A percentile compares a stretch with the other conserved stretches of the same genome.
Conservation (phyloP, 2,329 filamentous ascomycete species). For the Delphinella strobiligena region DNA sequence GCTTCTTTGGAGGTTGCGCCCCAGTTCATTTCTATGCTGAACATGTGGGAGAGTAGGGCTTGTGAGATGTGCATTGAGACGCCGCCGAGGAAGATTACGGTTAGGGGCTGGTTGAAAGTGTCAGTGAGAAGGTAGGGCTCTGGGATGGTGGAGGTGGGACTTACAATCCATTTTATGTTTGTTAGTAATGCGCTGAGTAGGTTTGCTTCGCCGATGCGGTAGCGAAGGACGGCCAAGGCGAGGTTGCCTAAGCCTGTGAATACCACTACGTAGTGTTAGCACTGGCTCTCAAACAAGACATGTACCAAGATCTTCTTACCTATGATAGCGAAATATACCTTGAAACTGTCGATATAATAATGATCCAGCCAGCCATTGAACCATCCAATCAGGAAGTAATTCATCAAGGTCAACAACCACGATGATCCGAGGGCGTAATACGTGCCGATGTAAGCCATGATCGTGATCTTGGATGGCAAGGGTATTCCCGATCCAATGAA, state of each 20-base stretch:
- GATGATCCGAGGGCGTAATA: slow-evolving; percentile 69
- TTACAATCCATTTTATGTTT: slow-evolving; percentile 62
- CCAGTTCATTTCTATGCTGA: slow-evolving; percentile 32
- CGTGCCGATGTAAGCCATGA: slow-evolving; percentile 65
- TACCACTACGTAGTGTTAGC: too few species aligned
- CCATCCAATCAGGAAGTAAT: slow-evolving; percentile 68
- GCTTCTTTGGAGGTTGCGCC: slow-evolving; percentile 47
- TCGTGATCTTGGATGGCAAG: slow-evolving; percentile 63
- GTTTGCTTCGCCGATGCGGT: slow-evolving; percentile 52
- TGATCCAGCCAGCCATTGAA: slow-evolving; percentile 67
- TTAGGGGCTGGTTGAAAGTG: too few species aligned
- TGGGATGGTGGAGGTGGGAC: too few species aligned
- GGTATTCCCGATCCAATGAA: slow-evolving; percentile 65
- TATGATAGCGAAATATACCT: slow-evolving; percentile 70
- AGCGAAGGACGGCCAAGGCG: slow-evolving; percentile 63
- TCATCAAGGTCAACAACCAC: slow-evolving; percentile 59
- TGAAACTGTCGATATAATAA: slow-evolving; percentile 68
- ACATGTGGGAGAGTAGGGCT: slow-evolving; percentile 26
- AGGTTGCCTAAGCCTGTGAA: slow-evolving; percentile 66
- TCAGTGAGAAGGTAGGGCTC: too few species aligned
- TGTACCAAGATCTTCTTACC: too few species aligned
- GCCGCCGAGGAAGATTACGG: slow-evolving; percentile 28
- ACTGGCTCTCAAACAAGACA: too few species aligned
- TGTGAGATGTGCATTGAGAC: slow-evolving; percentile 27
- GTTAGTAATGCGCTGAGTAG: slow-evolving; percentile 41